Conservation (phyloP, 2,329 filamentous ascomycete genomes). For the Plectosphaerella sp. region DNA sequence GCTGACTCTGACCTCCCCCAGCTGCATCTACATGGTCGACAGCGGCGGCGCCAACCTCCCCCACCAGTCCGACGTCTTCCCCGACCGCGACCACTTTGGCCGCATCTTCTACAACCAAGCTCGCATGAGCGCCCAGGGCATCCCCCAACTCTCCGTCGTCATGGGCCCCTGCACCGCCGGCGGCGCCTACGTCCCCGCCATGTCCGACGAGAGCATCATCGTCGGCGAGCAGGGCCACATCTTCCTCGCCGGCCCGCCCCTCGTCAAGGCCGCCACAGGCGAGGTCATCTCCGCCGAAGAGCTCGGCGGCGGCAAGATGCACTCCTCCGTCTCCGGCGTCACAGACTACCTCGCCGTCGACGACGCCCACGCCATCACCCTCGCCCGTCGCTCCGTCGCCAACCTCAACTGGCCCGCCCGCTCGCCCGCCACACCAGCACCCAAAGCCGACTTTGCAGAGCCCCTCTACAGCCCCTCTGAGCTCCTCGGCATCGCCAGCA, state of each 20-base stretch:
- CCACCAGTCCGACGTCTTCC: slow-evolving; percentile 93
- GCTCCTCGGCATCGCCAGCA: slow-evolving; percentile 82
- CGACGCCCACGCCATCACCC: slow-evolving; percentile 84
- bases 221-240: slow-evolving; percentile 95
- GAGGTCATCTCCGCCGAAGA: slow-evolving; percentile 90
- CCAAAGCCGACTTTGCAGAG: slow-evolving; percentile 55
- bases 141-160: slow-evolving; percentile 90
- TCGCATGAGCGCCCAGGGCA: slow-evolving; percentile 81
- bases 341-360: slow-evolving; percentile 94
- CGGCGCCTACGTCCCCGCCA: slow-evolving; percentile 91
- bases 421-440: slow-evolving; percentile 27
- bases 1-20: slow-evolving; percentile 17
- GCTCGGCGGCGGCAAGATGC: slow-evolving; percentile 82
- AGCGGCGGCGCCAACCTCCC: slow-evolving; percentile 93
- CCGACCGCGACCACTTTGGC: slow-evolving; percentile 90
- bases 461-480: slow-evolving; percentile 78
- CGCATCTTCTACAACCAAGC: slow-evolving; percentile 99
- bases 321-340: slow-evolving; percentile 87
- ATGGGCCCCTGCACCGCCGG: slow-evolving; percentile 98
- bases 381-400: slow-evolving; percentile 76
- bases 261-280: slow-evolving; percentile 94
- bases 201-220: slow-evolving; percentile 97
- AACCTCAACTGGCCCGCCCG: slow-evolving; percentile 83
- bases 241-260: slow-evolving; percentile 87
- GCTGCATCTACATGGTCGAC: slow-evolving; percentile 93